Base-by-base conservation (phyloP, 805 yeast genomes). In the Ogataea naganishii region DNA sequence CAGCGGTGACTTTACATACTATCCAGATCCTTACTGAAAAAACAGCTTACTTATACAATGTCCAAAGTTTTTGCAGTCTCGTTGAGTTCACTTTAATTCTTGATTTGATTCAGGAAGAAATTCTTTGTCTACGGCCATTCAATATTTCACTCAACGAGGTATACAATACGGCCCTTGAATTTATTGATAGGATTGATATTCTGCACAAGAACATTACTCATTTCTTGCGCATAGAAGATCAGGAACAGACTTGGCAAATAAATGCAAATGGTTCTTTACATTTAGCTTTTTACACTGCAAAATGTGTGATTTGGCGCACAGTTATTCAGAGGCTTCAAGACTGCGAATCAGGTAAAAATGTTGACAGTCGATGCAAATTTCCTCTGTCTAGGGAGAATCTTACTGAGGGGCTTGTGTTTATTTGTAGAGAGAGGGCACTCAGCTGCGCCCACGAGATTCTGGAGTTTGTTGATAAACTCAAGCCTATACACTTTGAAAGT, bases 401-500 rank as follows among this genome's bases (percentile, higher is more conserved):
- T n/a, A n/a, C n/a, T n/a, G n/a, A n/a, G n/a, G n/a, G n/a, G n/a
- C n/a, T n/a, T n/a, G n/a, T n/a, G n/a, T n/a, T n/a, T n/a, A n/a
- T n/a, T n/a, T n/a, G n/a, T n/a, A n/a, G n/a, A n/a, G n/a, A n/a
- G n/a, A n/a, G n/a, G n/a, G n/a, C n/a, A n/a, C n/a, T n/a, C n/a
- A n/a, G n/a, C n/a, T n/a, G n/a, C n/a, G n/a, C 20, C 7, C 18
- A 21, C 8, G 30, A 28, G 11, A 22, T 30, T 9, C 19, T 38
- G 4, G 33, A 33, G 13, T 13, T 27, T 3, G 18, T 36, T 7
- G 30, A 38, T 3, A 26, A 18, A 11, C 22, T 38, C 1, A 22
- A 32, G 3, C 36, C 38, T 12, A 25, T 19, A 16, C 38, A 36
- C 20, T 36, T 36, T 24, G 42, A 36, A n/a, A 24, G 33, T 17